Base-by-base conservation (phyloP, 106 monocot genomes). In the Vanilla planifolia region DNA sequence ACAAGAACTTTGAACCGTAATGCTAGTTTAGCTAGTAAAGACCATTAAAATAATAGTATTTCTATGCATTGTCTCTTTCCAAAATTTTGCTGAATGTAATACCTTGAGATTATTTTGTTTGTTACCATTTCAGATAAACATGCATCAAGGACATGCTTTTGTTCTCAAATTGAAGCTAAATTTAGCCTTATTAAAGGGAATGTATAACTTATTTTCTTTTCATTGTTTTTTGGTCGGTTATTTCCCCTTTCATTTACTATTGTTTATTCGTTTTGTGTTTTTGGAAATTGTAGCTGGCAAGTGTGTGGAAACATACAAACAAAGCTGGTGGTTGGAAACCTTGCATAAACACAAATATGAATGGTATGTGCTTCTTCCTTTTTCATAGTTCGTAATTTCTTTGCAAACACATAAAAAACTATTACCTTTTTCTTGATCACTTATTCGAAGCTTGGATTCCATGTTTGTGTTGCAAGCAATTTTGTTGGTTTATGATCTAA, bases 251-350 rank as follows among this genome's bases (percentile, higher is more conserved):
- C n/a, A n/a, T n/a, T n/a, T n/a, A n/a, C n/a, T n/a, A n/a, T n/a
- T n/a, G n/a, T n/a, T n/a, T n/a, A n/a, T n/a, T n/a, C n/a, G n/a
- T n/a, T n/a, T n/a, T n/a, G n/a, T n/a, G n/a, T n/a, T n/a, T n/a
- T n/a, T n/a, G n/a, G n/a, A n/a, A n/a, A n/a, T 71, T 85, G 70
- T 73, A 93, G 93, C 50, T 93, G 75, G 72, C 77, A 73, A 75
- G 67, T 77, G 69, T 89, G 66, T 93, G 89, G 93, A 82, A 62
- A 72, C 89, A 85, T 70, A 59, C 88, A 77, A 71, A 69, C 63
- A 93, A 74, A 80, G 75, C 77, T 57, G 89, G 76, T 70, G 73
- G 63, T 14, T 93, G 93, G 93, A 79, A 46, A 67, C 85, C 89
- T 51, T 93, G 93, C 56, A 79, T 85, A 69, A 82, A 77, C 51